Evolutionary conservation across 139 green algal genomes (phyloP).

Genomic region (Parachlorella kessleri): DNA sequence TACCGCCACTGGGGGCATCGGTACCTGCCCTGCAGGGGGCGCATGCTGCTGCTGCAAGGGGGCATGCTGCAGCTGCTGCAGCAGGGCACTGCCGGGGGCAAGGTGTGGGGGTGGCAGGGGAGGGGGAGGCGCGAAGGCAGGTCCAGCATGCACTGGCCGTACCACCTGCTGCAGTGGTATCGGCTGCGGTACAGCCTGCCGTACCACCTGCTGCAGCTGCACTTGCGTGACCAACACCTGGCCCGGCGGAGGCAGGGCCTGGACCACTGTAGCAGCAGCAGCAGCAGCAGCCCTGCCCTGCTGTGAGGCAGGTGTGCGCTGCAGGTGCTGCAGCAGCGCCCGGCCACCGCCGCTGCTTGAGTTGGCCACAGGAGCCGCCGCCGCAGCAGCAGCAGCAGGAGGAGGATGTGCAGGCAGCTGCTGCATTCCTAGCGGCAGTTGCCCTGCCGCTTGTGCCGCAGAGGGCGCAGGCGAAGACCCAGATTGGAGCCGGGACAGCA

Average conservation of each 20-base stretch:
- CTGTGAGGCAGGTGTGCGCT: no score
- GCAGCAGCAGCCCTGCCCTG: no score
- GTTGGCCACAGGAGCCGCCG: background rate
- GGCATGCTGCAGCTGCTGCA: constrained; percentile 27
- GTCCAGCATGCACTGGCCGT: background rate
- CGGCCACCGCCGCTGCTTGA: background rate
- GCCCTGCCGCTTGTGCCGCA: background rate
- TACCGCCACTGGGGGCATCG: background rate
- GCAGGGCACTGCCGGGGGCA: background rate
- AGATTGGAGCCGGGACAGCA: background rate
- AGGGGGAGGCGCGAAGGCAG: background rate
- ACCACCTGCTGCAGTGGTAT: no score
- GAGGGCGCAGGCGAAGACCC: background rate
- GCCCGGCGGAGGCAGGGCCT: background rate
- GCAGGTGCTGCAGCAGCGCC: background rate
- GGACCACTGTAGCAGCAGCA: no score
- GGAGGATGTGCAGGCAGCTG: background rate
- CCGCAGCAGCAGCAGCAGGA: background rate
- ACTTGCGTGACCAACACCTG: background rate
- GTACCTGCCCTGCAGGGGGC: no score
- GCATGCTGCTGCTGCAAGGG: no score
- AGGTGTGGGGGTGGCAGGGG: background rate
- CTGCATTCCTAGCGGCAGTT: background rate
- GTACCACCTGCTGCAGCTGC: background rate
- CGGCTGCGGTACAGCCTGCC: no score